Evolutionary conservation across 1,284 basidiomycete genomes (phyloP), one percentile per base, ranked within the genome.

Genomic region (Afroboletus lepidellus): DNA sequence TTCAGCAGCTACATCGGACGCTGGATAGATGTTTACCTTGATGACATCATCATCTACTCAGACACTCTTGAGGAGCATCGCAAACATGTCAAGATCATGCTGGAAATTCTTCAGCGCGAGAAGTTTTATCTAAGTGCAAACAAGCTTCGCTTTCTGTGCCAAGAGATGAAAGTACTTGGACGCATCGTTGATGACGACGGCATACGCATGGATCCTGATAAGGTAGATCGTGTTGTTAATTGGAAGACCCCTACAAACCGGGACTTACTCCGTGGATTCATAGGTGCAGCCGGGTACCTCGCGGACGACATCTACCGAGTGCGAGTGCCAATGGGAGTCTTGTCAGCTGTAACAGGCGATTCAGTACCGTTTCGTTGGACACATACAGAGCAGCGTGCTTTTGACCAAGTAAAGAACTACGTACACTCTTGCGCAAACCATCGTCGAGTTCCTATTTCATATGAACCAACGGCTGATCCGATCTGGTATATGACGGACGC

Each of bases 1-100:
- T 72, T 73, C 33, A 53, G 56, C 0, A 39, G 51, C 0, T 63
- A 57, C 23, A 58, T 68, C 1, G 58, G 62, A 0, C 5, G 48
- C 2, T 67, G 59, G 46, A 57, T 66, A 58, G 57, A 64, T 13
- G 37, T 39, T 8, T 39, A 39, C 21, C 37, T 39, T 39, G 20
- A 39, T 15, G 37, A 39, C 29, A 47, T 38, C 21, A 23, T 38
- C 37, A 23, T 38, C 37, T 38, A 38, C 20, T 38, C 21, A 13
- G 7, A 21, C 20, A 21, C 37, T n/a, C 11, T 38, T 5, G 9
- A 38, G 8, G 37, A 38, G 23, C 37, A 38, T 8, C 2, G 23
- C 1, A 9, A 33, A 2, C 21, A 48, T 5, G 7, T 48, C 2
- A 18, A 8, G 2, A 33, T 6, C 2, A 16, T 48, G 0, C 29